Evolutionary conservation across 2,329 filamentous ascomycete species (phyloP).

Genomic region (Neonectria punicea): DNA sequence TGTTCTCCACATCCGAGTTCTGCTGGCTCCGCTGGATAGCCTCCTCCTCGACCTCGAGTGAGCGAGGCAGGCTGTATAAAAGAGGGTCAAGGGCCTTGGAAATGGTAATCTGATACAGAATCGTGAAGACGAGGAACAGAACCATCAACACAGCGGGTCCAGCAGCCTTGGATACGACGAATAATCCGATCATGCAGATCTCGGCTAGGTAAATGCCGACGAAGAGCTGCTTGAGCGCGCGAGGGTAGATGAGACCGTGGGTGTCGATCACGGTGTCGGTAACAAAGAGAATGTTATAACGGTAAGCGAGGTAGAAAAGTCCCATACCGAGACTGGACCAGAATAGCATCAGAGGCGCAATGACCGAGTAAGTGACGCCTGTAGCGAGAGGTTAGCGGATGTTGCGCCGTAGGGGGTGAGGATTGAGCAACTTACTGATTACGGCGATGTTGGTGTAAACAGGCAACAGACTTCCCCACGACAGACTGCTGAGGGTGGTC

Average conservation of each 20-base stretch:
- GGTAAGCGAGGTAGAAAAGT: constrained; percentile 85
- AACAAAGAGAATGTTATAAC: constrained; percentile 88
- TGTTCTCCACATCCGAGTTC: constrained; percentile 42
- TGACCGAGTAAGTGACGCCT: constrained; percentile 82
- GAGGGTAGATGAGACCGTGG: constrained; percentile 87
- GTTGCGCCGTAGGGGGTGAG: neutral
- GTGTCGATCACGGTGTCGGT: constrained; percentile 84
- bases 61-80: constrained; percentile 76
- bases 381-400: constrained; percentile 29
- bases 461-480: constrained; percentile 82
- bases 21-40: constrained; percentile 47
- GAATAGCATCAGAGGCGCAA: constrained; percentile 83
- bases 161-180: constrained; percentile 73
- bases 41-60: constrained; percentile 57
- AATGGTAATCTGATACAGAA: constrained; percentile 80
- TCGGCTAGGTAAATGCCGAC: constrained; percentile 84
- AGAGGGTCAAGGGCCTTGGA: constrained; percentile 77
- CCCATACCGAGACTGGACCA: constrained; percentile 82
- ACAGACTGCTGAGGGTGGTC: constrained; percentile 73
- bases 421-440: constrained; percentile 61
- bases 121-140: constrained; percentile 78
- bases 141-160: constrained; percentile 82
- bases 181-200: constrained; percentile 83
- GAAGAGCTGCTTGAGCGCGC: constrained; percentile 87
- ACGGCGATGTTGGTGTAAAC: constrained; percentile 79